A percentile compares a stretch with the other conserved stretches of the same genome.
Evolutionary conservation across 768 basidiomycete species (phyloP).

Genomic region (Lactarius sanguifluus): DNA sequence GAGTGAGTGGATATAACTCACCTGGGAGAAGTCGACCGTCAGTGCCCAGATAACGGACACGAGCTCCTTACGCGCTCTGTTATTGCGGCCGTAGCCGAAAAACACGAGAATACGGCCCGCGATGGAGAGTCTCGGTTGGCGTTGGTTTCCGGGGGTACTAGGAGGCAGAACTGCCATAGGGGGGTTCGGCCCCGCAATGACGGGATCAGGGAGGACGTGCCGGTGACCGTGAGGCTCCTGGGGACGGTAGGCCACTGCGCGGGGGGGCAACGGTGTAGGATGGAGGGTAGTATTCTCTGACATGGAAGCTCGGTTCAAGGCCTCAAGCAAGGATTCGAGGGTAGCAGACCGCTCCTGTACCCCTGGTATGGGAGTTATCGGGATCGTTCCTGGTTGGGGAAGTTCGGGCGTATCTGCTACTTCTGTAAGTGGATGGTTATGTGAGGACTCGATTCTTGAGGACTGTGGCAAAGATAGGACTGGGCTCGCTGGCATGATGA

Average conservation of each 20-base stretch:
- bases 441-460: background rate
- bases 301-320: slow-evolving; percentile 8
- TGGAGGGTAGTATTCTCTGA: slow-evolving; percentile 8
- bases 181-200: background rate
- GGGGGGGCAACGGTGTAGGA: background rate
- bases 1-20: slow-evolving; percentile 32
- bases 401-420: slow-evolving; percentile 9
- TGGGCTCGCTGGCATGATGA: slow-evolving; percentile 6
- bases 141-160: slow-evolving; percentile 5
- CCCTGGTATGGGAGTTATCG: background rate
- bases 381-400: slow-evolving; percentile 3
- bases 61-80: slow-evolving; percentile 51
- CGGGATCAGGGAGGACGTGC: slow-evolving; percentile 5
- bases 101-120: slow-evolving; percentile 37
- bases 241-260: background rate
- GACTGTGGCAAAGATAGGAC: background rate
- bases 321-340: slow-evolving; percentile 11
- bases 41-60: slow-evolving; percentile 54
- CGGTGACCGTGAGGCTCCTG: background rate
- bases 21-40: slow-evolving; percentile 54
- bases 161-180: background rate
- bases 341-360: slow-evolving; percentile 2
- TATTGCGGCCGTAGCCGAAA: slow-evolving; percentile 56
- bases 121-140: slow-evolving; percentile 10
- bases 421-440: slow-evolving; percentile 7